Evolutionary conservation across 2,329 filamentous ascomycete genomes (phyloP), one percentile per base, ranked within the genome.

Genomic region (Phyllachora maydis): DNA sequence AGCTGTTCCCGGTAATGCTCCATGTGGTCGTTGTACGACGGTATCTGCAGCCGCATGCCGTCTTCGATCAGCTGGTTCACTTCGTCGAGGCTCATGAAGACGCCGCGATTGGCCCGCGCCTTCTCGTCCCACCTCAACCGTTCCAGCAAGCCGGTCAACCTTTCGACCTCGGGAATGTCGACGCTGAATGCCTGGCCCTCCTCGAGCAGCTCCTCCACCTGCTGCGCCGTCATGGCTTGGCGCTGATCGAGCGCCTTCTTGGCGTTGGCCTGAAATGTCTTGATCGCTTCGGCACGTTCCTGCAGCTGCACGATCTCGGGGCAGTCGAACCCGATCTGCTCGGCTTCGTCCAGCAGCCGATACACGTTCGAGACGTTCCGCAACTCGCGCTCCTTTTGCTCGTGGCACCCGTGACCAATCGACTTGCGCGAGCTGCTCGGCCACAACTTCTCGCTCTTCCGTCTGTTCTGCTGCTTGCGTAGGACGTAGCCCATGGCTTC

Each of bases 401-500:
- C 83, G 23, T 42, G 56, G 39, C 41, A 44, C 2, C 56, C 53
- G n/a, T n/a, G n/a, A n/a, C n/a, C n/a, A 26, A 75, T 66, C 24
- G 70, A 73, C 46, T 76, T 85, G 23, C 71, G 60, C 36, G 65
- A 65, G 26, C 70, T 65, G 38, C 67, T 73, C 33, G 81, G 76
- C 68, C 76, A 88, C 21, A 65, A 66, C 41, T 81, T 88, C 39
- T 93, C 85, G n/a, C n/a, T n/a, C 50, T 95, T 95, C 30, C 85
- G 79, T 32, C 88, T 76, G 41, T 90, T 91, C 49, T 93, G 85
- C 52, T 93, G 85, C 54, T 98, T 98, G 36, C 88, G 77, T 28
- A 88, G 83, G 40, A 83, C 92, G 54, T 90, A 98, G 42, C 77
- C 83, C 39, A 79, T 88, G 33, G 88, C 88, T 51, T 95, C 85